Evolutionary conservation across 2,329 filamentous ascomycete genomes (phyloP), one percentile per base, ranked within the genome.

Genomic region (Penicillium sp.): DNA sequence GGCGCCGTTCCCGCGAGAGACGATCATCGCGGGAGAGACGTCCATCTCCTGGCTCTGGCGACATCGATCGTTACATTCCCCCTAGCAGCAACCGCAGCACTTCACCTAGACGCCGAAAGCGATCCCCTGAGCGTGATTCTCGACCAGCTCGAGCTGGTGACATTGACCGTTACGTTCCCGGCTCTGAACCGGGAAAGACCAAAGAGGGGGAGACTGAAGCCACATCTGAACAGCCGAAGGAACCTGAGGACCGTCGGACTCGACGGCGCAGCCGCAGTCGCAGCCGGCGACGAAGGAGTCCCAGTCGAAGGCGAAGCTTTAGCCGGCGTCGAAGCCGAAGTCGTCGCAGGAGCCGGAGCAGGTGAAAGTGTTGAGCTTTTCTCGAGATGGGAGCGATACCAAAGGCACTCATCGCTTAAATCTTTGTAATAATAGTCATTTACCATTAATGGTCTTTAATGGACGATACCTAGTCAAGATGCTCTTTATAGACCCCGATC

Each of bases 151-250:
- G 70, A 16, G 65, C 70, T 47, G 60, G 66, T 7, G 70, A 74
- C 25, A 74, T 76, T 55, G 75, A 78, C 57, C 69, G 76, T 22
- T 78, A 78, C 54, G 69, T 77, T 20, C 76, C 76, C 40, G 68
- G 63, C 14, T 69, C 67, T 18, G 66, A 62, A 54, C 20, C 63
- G 48, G 45, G 44, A 51, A 46, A 60, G 45, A 44, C 50, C 40
- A 52, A 53, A 44, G 53, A 54, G 16, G 53, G 57, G n/a, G 43
- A 50, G 14, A 3, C 22, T 13, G 5, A 28, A 24, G 18, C 27
- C 5, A 11, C 38, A 44, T 50, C 51, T 25, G 53, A 62, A 16
- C 44, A 51, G 5, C 44, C 56, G 16, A 60, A 61, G 22, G 63
- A 68, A 4, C 22, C 48, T 18, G 68, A 61, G 36, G 58, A 65